Evolutionary conservation across 177 flowering plant species (phyloP).

Genomic region (Tripterygium wilfordii): DNA sequence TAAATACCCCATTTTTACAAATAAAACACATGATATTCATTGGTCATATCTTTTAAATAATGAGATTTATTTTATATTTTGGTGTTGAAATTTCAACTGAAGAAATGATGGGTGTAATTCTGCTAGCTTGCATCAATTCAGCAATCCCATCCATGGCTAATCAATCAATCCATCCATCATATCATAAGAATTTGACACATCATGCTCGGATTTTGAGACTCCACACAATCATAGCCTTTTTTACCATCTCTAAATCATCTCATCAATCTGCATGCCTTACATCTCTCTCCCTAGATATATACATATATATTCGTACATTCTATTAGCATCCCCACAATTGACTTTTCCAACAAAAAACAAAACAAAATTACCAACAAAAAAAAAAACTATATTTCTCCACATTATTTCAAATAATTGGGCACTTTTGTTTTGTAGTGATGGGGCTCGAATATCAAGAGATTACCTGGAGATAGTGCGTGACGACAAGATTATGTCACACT

Average conservation of each 20-base stretch:
- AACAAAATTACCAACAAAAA: too few relatives aligned
- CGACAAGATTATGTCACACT: constrained; percentile 18
- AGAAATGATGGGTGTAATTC: constrained; percentile 1
- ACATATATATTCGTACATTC: background rate
- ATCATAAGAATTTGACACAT: constrained; percentile 46
- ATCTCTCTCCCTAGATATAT: background rate
- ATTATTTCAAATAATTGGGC: too few relatives aligned
- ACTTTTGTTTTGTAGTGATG: too few relatives aligned
- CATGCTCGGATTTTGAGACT: constrained; percentile 57
- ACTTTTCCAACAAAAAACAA: constrained; percentile 12
- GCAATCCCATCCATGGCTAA: constrained; percentile 35
- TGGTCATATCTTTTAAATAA: background rate
- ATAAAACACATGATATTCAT: background rate
- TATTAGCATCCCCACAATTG: constrained; percentile 8
- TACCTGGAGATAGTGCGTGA: constrained; percentile 15
- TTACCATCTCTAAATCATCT: constrained; percentile 61
- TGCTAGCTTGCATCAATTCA: constrained; percentile 25
- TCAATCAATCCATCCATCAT: constrained; percentile 19
- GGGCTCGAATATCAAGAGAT: constrained; percentile 17
- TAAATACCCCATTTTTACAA: background rate
- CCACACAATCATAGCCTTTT: constrained; percentile 28
- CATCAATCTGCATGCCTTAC: constrained; percentile 26
- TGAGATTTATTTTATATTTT: background rate
- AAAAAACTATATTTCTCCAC: too few relatives aligned
- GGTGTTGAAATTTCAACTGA: background rate